A percentile compares a stretch with the other conserved stretches of the same genome.
Evolutionary conservation across 2,329 filamentous ascomycete genomes (phyloP).

Genomic region (Colletotrichum destructivum): DNA sequence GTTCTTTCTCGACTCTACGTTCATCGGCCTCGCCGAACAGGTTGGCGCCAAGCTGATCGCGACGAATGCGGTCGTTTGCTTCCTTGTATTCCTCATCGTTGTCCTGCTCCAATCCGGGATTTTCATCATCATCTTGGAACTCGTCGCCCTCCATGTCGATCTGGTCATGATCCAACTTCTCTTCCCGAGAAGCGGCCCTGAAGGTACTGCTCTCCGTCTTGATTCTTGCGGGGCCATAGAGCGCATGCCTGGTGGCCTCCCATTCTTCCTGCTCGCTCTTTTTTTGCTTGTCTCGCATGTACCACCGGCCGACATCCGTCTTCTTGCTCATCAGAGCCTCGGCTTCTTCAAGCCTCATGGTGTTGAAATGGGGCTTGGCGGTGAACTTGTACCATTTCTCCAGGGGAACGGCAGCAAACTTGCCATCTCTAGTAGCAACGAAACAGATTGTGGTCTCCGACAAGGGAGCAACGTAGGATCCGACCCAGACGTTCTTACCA

Average conservation of each 20-base stretch:
- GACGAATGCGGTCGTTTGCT: slow-evolving; percentile 79
- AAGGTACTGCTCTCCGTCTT: slow-evolving; percentile 80
- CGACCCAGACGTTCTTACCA: slow-evolving; percentile 94
- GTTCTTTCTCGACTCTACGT: slow-evolving; percentile 80
- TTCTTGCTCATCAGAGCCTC: slow-evolving; percentile 88
- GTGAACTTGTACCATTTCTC: slow-evolving; percentile 97
- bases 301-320: slow-evolving; percentile 83
- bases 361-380: slow-evolving; percentile 83
- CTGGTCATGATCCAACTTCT: slow-evolving; percentile 80
- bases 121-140: slow-evolving; percentile 92
- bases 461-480: slow-evolving; percentile 89
- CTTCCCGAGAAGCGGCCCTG: slow-evolving; percentile 71
- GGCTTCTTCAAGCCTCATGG: slow-evolving; percentile 85
- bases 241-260: slow-evolving; percentile 68
- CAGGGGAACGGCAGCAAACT: slow-evolving; percentile 88
- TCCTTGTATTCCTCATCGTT: slow-evolving; percentile 86
- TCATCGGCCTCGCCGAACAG: slow-evolving; percentile 82
- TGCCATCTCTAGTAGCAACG: slow-evolving; percentile 74
- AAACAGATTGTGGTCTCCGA: slow-evolving; percentile 89
- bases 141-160: slow-evolving; percentile 78
- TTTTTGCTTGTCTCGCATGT: slow-evolving; percentile 78
- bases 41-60: slow-evolving; percentile 89
- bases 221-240: slow-evolving; percentile 71
- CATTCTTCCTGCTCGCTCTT: slow-evolving; percentile 70
- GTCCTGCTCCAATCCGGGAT: slow-evolving; percentile 80